Percentiles rank a stretch among this genome's conserved stretches.
Conservation (phyloP, 495 filamentous ascomycete genomes). For the Aspergillus sclerotioniger region DNA sequence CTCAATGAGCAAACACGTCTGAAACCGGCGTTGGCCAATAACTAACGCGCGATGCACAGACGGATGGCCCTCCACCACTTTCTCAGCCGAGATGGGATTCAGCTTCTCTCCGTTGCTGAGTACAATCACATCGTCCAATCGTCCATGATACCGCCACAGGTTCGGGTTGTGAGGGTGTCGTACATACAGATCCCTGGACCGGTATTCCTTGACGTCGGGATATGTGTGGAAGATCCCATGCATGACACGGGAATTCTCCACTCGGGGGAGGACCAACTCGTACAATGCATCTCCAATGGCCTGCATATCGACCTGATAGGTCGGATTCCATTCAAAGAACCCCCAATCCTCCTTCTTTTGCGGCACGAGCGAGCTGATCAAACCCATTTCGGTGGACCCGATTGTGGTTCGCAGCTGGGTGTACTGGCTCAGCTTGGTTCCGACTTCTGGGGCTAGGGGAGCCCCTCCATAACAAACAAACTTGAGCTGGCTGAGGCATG, state of each 20-base stretch:
- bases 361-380: conserved; percentile 28
- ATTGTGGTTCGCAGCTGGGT: conserved; percentile 14
- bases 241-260: conserved; percentile 11
- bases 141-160: conserved; percentile 51
- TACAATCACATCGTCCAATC: conserved; percentile 62
- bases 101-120: conserved; percentile 64
- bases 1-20: conserved; percentile 54
- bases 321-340: conserved; percentile 47
- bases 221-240: conserved; percentile 31
- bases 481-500: conserved; percentile 1
- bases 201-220: conserved; percentile 42
- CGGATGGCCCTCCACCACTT: conserved; percentile 41
- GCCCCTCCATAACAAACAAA: conserved; percentile 20
- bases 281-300: conserved; percentile 43
- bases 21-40: conserved; percentile 49
- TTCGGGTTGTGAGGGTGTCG: conserved; percentile 47
- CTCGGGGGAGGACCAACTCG: conserved; percentile 41
- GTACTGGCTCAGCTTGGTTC: conserved; percentile 3
- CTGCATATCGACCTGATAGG: conserved; percentile 39
- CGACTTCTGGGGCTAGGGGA: conserved; percentile 18
- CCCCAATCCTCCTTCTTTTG: conserved; percentile 44
- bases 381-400: conserved; percentile 22
- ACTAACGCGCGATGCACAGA: conserved; percentile 47
- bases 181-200: conserved; percentile 56
- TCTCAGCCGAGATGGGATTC: conserved; percentile 57